Percentiles rank a stretch among this genome's conserved stretches.
Conservation (phyloP, 805 yeast species). For the Sungouiozyma intestinalis region DNA sequence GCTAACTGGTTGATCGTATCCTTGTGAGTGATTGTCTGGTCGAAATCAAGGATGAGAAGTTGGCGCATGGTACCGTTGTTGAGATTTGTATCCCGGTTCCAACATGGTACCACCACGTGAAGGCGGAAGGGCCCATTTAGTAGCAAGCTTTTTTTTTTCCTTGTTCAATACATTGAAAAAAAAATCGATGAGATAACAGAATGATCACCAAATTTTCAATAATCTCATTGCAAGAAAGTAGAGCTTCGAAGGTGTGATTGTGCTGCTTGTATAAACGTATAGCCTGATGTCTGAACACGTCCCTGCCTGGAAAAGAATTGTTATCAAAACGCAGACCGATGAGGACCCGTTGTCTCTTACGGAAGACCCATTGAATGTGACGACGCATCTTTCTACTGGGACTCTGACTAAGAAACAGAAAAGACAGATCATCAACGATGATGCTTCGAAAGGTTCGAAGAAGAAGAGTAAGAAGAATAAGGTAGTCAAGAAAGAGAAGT, state of each 20-base stretch:
- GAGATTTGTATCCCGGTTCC: background rate
- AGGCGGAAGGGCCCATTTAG: too few relatives aligned
- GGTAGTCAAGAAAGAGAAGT: slow-evolving; percentile 17
- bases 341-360: slow-evolving; percentile 5
- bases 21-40: slow-evolving; percentile 23
- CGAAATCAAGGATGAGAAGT: slow-evolving; percentile 23
- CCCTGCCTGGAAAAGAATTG: slow-evolving; percentile 30
- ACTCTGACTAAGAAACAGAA: slow-evolving; percentile 24
- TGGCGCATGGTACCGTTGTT: slow-evolving; percentile 6
- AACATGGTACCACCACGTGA: background rate
- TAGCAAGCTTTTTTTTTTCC: background rate
- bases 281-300: slow-evolving; percentile 16
- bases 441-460: slow-evolving; percentile 2
- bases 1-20: slow-evolving; percentile 23
- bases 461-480: slow-evolving; percentile 12
- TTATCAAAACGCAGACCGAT: slow-evolving; percentile 9
- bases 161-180: slow-evolving; percentile 1
- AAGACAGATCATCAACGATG: slow-evolving; percentile 22
- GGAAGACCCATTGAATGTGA: slow-evolving; percentile 27
- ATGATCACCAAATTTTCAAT: background rate
- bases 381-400: slow-evolving; percentile 29
- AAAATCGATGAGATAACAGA: slow-evolving; percentile 3
- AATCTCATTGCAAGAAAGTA: background rate
- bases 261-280: background rate
- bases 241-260: background rate